Percentiles rank a stretch among this genome's conserved stretches.
phyloP scores from a whole-genome alignment of 2,329 filamentous ascomycete species.

The Xylaria digitata region DNA sequence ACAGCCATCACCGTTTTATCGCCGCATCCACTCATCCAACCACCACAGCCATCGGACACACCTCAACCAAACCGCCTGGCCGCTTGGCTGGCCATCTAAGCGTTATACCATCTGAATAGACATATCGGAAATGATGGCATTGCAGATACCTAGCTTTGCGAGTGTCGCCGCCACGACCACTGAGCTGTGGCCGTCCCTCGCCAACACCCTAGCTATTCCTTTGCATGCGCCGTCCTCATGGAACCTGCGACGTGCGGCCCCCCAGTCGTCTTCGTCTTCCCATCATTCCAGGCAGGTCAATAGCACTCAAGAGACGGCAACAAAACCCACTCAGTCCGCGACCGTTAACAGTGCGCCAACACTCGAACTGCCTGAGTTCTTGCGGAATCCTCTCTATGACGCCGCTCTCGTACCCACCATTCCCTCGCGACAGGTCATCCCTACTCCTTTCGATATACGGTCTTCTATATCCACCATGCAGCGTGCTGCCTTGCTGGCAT shows the following conservation, averaged over 20 bases:
- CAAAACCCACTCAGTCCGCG: slow-evolving; percentile 32
- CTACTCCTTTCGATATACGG: slow-evolving; percentile 49
- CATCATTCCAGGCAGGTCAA: slow-evolving; percentile 15
- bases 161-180: slow-evolving; percentile 57
- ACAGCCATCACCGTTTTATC: neutral
- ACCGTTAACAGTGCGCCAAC: slow-evolving; percentile 30
- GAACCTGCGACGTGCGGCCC: slow-evolving; percentile 19
- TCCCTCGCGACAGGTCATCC: slow-evolving; percentile 39
- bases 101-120: slow-evolving; percentile 5
- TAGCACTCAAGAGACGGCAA: slow-evolving; percentile 4
- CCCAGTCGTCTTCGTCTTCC: slow-evolving; percentile 4
- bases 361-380: slow-evolving; percentile 52
- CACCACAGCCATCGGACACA: slow-evolving; percentile 26
- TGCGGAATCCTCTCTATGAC: slow-evolving; percentile 46
- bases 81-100: slow-evolving; percentile 32
- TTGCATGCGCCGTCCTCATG: slow-evolving; percentile 47
- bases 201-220: slow-evolving; percentile 54
- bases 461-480: slow-evolving; percentile 49
- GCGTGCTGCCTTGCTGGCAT: slow-evolving; percentile 47
- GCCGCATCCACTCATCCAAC: slow-evolving; percentile 1
- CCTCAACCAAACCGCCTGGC: slow-evolving; percentile 22
- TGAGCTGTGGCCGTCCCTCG: slow-evolving; percentile 60
- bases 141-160: slow-evolving; percentile 49
- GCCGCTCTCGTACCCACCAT: slow-evolving; percentile 35
- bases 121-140: slow-evolving; percentile 44